Base-by-base conservation (phyloP, 352 stramenopile genomes). In the Pythium folliculosum region DNA sequence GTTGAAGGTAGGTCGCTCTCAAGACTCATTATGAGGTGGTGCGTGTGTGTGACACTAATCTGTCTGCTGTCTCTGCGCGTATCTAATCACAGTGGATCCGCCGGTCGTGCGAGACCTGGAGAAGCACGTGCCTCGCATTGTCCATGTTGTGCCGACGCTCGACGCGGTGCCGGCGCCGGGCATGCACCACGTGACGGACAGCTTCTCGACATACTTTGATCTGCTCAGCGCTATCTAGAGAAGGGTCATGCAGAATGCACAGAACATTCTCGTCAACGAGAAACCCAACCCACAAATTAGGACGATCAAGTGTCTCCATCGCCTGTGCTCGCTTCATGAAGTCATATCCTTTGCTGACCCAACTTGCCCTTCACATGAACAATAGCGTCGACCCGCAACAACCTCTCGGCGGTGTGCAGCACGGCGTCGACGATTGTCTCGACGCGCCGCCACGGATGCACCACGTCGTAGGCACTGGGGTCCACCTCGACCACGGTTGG, bases 101-200 rank as follows among this genome's bases (percentile, higher is more conserved):
- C 72, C 37, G n/a, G 74, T 83, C 16, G 82, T 86, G 21, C 74
- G 71, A 16, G 84, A 91, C 3, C 59, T 94, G 63, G 82, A 92
- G 54, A 91, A 90, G 67, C 83, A 94, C 59, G 86, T 94, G 30
- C 80, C 86, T 4, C 84, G 82, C 7, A 83, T 94, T 53, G 71
- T 94, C 55, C 73, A 91, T 65, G 77, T 92, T 40, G 67, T 73
- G n/a, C 60, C 68, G 14, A 67, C 64, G 16, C 52, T 73, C 14
- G 73, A 78, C 25, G 49, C 59, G 8, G 57, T 70, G 5, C 75
- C 73, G 19, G 23, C 38, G 2, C 35, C 61, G 14, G 60, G 76
- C 22, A 75, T 81, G 47, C 76, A 88, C 53, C 85, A 94, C 63
- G 80, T 89, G 43, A 74, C 77, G 0, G 80, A 94, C 38, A 89